Evolutionary conservation across 768 basidiomycete species (phyloP), one percentile per base, ranked within the genome.

Genomic region (Tulasnella calospora): DNA sequence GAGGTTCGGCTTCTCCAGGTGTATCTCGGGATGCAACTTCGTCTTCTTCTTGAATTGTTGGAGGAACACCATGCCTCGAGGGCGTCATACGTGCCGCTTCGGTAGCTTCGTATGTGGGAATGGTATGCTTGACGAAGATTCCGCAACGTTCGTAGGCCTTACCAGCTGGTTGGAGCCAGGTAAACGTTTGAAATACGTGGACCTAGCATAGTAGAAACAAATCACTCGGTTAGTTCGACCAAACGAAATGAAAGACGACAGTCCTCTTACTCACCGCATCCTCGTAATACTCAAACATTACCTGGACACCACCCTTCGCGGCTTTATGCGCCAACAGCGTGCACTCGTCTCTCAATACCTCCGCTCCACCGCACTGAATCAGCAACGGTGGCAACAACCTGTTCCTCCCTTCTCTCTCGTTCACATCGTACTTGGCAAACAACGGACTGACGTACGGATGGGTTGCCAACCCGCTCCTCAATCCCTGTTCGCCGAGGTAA

Each of bases 381-480:
- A 99, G 88, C 82, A 99, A 83, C 0, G 97, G 97, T 13, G 97
- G 97, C 23, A 99, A 86, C 10, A 92, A 93, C 13, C 87, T 85
- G 79, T 96, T 92, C 83, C 95, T 90, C 27, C 98, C 97, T 57
- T 57, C 55, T 6, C 23, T 23, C 55, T 57, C 55, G 55, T 57
- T 57, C 23, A 57, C 55, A 12, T 57, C 55, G 55, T 57, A 57
- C 55, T 57, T 57, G 55, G 55, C 55, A 81, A 99, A 99, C 21
- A 99, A 86, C 0, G 95, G 97, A 79, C 94, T 96, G 13, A 93
- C 97, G 81, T 99, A 99, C 13, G 97, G 97, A 83, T 99, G 96
- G 0, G 96, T 98, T 70, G 98, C 86, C 83, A 94, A 97, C 79
- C 91, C 87, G 81, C 92, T 89, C 44, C 82, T 82, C 80, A 92